Base-by-base conservation (phyloP, 139 green algal species). In the Asterochloris sp. region DNA sequence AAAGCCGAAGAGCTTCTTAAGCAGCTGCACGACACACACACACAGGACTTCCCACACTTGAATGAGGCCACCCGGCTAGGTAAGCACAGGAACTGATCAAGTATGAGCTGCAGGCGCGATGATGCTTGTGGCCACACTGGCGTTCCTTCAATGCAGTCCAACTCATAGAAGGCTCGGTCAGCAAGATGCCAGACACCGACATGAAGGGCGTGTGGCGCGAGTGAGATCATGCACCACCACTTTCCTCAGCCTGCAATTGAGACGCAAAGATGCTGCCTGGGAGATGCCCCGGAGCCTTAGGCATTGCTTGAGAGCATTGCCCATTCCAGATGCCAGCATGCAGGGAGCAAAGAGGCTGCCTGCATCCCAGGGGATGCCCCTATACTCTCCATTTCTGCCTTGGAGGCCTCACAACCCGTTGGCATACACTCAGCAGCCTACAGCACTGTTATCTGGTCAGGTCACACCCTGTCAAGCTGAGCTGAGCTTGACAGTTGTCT, bases 121-220 rank as follows among this genome's bases (percentile, higher is more conserved):
- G 23, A 1, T 54, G 69, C 69, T 76, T 76, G 69, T 19, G n/a
- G 15, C 23, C 15, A 15, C 47, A n/a, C 13, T 29, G 0, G 10
- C 17, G 23, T 10, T 28, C 11, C 28, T 26, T 38, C n/a, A n/a
- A 21, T 81, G 77, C 77, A 81, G 77, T 81, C 10, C 77, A 81
- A 73, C 16, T 74, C 21, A 29, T 81, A 19, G 77, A 81, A 21
- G 77, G 77, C 17, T 63, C 77, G n/a, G 77, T 81, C 14, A 74
- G 62, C 26, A 81, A 81, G 15, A 81, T 81, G 77, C 62, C 62
- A 74, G 62, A 81, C 10, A 73, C 14, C 17, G 77, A 81, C 15
- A 81, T 81, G 77, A 73, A 73, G 28, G 63, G 63, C 21, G 63
- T 74, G n/a, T 81, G 77, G 77, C 77, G 77, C 62, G 77, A 81